Conservation (phyloP, 371 early-diverging fungal genomes). For the Basidiobolus meristosporus region DNA sequence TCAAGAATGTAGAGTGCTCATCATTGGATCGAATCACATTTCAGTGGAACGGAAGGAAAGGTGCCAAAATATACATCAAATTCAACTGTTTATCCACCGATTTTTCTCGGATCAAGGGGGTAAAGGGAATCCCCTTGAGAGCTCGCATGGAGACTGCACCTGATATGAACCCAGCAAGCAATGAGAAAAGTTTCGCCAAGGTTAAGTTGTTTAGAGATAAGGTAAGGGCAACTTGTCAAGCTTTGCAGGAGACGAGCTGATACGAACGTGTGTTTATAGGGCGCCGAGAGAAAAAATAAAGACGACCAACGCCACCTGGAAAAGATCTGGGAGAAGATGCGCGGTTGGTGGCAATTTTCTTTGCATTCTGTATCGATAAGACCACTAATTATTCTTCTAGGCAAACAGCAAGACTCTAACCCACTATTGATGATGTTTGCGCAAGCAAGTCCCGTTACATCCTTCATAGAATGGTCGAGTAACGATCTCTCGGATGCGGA, state of each 20-base stretch:
- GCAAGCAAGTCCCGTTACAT: slow-evolving; percentile 6
- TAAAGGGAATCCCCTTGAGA: slow-evolving; percentile 64
- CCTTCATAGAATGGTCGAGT: slow-evolving; percentile 11
- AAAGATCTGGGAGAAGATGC: slow-evolving; percentile 28
- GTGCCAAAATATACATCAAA: slow-evolving; percentile 42
- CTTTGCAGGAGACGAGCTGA: too few species aligned
- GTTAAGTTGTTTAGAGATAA: slow-evolving; percentile 63
- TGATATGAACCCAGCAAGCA: too few species aligned
- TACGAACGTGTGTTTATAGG: too few species aligned
- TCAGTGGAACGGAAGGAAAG: slow-evolving; percentile 46
- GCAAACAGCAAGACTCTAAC: too few species aligned
- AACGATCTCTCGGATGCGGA: slow-evolving; percentile 11
- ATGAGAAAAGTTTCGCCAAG: slow-evolving; percentile 37
- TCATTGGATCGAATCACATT: slow-evolving; percentile 53
- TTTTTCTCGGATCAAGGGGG: slow-evolving; percentile 65
- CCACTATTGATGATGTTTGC: too few species aligned
- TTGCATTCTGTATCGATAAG: too few species aligned
- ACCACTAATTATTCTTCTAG: too few species aligned
- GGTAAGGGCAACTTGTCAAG: too few species aligned
- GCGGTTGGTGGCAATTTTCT: slow-evolving; percentile 13
- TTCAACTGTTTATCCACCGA: slow-evolving; percentile 70
- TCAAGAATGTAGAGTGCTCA: too few species aligned
- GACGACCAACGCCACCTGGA: slow-evolving; percentile 40
- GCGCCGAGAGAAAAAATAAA: slow-evolving; percentile 44
- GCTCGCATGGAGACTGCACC: slow-evolving; percentile 25